Base-by-base conservation (phyloP, 2,329 filamentous ascomycete species). In the Colletotrichum cordylinicola region DNA sequence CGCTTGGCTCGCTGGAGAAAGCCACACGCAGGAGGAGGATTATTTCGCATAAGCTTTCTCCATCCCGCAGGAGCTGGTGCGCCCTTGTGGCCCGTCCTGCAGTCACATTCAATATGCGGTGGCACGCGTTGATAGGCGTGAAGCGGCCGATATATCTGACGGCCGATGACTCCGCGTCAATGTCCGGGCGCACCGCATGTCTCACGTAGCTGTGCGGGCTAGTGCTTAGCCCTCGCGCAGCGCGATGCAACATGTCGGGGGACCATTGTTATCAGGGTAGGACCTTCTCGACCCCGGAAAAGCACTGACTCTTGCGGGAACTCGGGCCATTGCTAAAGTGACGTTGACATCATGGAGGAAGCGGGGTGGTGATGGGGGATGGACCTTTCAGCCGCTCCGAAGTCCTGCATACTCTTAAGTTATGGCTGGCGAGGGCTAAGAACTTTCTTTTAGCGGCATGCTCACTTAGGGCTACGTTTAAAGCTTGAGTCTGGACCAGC, bases 101-200 rank as follows among this genome's bases (percentile, higher is more conserved):
- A 29, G 29, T 8, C 27, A 31, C 27, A 31, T 21, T n/a, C 27
- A 35, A 33, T 0, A 0, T 35, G 56, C 29, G 0, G 27, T 61
- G 56, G 56, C 56, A 61, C 8, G 29, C 27, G 24, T 61, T 35
- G 56, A 61, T 61, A 61, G 56, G 56, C 27, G 27, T 15, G 29
- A 31, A 31, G 24, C 56, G 56, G 56, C 56, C 29, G 56, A 61
- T 61, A n/a, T 61, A 61, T 61, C 29, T 61, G 56, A 61, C 56
- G 56, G 56, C 29, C 10, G 56, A 61, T 29, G 56, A 31, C 29
- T 31, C 56, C 18, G 56, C 56, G 18, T 2, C 58, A 13, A 61
- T 35, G 58, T 61, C 29, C 58, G 29, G 58, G 58, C 58, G 58
- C 58, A 27, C 27, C 56, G 39, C 39, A 12, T 61, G 58, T 61